phyloP scores from a whole-genome alignment of 148 eudicot genomes.

The Dysphania ambrosioides region DNA sequence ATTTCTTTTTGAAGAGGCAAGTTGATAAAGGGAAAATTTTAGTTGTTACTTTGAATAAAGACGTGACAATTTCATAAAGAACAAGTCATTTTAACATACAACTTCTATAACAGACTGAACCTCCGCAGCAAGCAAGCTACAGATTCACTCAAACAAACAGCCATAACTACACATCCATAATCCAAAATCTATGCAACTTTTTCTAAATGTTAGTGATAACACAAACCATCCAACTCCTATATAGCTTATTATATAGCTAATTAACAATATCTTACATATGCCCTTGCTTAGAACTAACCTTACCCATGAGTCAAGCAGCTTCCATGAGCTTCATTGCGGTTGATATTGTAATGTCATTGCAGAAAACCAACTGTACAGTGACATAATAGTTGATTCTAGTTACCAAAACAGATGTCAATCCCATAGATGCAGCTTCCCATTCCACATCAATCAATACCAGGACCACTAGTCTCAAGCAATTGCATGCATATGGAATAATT shows the following conservation, averaged over 20 bases:
- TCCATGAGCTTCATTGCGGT: constrained; percentile 2
- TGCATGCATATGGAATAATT: constrained; percentile 23
- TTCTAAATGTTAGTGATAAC: neutral
- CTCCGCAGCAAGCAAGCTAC: neutral
- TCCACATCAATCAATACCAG: constrained; percentile 1
- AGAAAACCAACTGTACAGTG: neutral
- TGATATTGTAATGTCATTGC: neutral
- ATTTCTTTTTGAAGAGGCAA: no score
- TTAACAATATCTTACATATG: neutral
- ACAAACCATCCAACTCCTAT: neutral
- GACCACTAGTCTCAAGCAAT: constrained; percentile 26
- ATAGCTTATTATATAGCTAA: neutral
- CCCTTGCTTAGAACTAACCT: neutral
- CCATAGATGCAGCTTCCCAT: constrained; percentile 4
- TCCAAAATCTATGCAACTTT: neutral
- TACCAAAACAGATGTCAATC: constrained; percentile 3
- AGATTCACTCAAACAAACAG: neutral
- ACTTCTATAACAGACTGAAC: neutral
- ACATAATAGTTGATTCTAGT: neutral
- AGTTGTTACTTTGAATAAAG: no score
- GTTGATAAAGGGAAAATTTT: no score
- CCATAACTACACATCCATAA: neutral
- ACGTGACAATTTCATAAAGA: neutral
- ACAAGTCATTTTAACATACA: neutral
- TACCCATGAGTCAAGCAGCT: neutral